phyloP scores from a whole-genome alignment of 257 asterid genomes.

The Leonotis leonurus region DNA sequence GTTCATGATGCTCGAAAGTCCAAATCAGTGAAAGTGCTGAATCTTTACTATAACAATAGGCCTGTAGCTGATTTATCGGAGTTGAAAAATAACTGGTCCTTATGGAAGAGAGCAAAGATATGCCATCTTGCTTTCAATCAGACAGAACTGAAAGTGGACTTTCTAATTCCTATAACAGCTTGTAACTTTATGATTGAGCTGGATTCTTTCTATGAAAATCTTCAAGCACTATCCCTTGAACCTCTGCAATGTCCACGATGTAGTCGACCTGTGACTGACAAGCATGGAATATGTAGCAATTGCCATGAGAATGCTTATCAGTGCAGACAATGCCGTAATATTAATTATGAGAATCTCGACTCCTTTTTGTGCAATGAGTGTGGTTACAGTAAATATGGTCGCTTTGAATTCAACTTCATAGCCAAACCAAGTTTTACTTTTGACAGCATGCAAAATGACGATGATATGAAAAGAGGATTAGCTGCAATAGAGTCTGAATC shows the following conservation, averaged over 20 bases:
- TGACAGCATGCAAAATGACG: constrained; percentile 99
- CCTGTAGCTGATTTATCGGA: constrained; percentile 99
- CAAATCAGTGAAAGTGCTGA: constrained; percentile 92
- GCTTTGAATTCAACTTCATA: constrained; percentile 95
- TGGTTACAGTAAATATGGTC: constrained; percentile 98
- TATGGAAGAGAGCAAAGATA: constrained; percentile 98
- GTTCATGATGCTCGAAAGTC: constrained; percentile 98
- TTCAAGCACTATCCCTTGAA: constrained; percentile 96
- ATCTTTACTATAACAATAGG: constrained; percentile 93
- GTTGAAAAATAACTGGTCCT: constrained; percentile 90
- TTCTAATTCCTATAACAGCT: constrained; percentile 90
- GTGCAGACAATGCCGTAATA: constrained; percentile 98
- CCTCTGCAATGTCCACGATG: constrained; percentile 99
- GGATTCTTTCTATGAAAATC: constrained; percentile 96
- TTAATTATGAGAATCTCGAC: constrained; percentile 95
- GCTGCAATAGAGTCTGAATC: constrained; percentile 96
- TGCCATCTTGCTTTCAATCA: constrained; percentile 94
- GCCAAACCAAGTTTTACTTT: constrained; percentile 97
- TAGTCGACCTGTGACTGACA: constrained; percentile 95
- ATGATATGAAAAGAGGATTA: constrained; percentile 94
- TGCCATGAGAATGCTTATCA: constrained; percentile 99
- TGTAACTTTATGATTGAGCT: constrained; percentile 98
- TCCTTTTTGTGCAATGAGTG: constrained; percentile 97
- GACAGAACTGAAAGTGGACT: constrained; percentile 94
- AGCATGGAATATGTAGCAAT: constrained; percentile 89